Base-by-base conservation (phyloP, 306 rosid species). In the Sicyos edulis region DNA sequence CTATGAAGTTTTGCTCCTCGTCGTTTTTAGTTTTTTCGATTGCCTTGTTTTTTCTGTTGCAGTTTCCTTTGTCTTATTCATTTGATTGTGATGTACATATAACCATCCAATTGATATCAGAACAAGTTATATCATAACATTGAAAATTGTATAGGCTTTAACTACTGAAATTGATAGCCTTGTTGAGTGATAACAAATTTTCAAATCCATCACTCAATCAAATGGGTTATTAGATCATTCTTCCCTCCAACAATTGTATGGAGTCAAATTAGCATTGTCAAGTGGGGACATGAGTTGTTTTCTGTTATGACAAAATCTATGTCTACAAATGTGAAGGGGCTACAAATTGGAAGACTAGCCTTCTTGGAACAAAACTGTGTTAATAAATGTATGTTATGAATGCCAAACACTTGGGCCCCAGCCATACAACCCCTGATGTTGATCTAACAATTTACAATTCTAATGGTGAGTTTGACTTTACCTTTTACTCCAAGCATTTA, bases 201-300 rank as follows among this genome's bases (percentile, higher is more conserved):
- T 34, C 13, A 32, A 61, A 61, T 3, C 68, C 65, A 59, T 26
- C 10, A 6, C 8, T 6, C 65, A 59, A 26, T 59, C 65, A 59
- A 29, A 26, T 29, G 19, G 40, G 34, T 9, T 45, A 40, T 40
- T 32, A 34, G 50, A 34, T 21, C 50, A 34, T 37, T 62, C 49
- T 62, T 34, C 50, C 6, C 29, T 60, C 29, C 22, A 15, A 62
- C 45, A 29, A 60, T 60, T 60, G 1, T 60, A 29, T 29, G 29
- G 20, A 54, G 59, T 11, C 40, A 54, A n/a, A 1, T 54, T 3
- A 17, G 9, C 58, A n/a, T 54, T n/a, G 11, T 54, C 55, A 58
- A 58, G 32, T 58, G 64, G 20, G 68, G 68, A 61, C 47, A 15
- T 6, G 68, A 61, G 49, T 32, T 29, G 47, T 22, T 62, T 16